phyloP scores from a whole-genome alignment of 768 basidiomycete species.

The Dictyophora rubrovolvata region DNA sequence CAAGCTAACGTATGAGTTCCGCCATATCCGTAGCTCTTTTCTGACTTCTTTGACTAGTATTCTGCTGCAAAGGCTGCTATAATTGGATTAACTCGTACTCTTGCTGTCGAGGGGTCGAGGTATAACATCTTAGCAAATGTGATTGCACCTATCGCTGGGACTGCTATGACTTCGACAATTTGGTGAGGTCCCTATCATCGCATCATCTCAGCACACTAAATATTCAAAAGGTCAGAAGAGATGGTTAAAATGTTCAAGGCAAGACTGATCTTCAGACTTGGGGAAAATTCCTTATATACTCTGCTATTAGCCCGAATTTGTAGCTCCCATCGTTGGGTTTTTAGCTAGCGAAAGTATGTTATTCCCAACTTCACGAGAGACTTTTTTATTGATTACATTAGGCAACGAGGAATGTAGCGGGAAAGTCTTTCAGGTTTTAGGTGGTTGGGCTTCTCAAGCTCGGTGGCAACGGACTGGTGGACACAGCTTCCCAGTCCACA shows the following conservation, averaged over 20 bases:
- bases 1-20: conserved; percentile 63
- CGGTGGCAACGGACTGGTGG: conserved; percentile 91
- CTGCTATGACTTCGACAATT: conserved; percentile 82
- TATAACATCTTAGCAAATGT: conserved; percentile 86
- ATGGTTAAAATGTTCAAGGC: conserved; percentile 88
- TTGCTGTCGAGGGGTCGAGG: conserved; percentile 85
- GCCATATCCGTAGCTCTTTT: conserved; percentile 2
- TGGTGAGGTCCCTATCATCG: conserved; percentile 32
- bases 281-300: not conserved
- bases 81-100: conserved; percentile 78
- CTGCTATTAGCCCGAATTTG: conserved; percentile 64
- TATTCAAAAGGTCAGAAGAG: conserved; percentile 51
- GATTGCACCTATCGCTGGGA: conserved; percentile 82
- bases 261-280: not conserved
- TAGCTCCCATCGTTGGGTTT: conserved; percentile 90
- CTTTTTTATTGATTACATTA: conserved; percentile 11
- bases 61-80: conserved; percentile 90
- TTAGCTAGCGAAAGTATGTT: conserved; percentile 62
- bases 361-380: not conserved
- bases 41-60: conserved; percentile 38
- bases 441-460: conserved; percentile 87
- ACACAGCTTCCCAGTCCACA: conserved; percentile 74
- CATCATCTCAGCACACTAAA: not conserved
- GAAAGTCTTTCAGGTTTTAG: conserved; percentile 73
- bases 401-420: conserved; percentile 69